Conservation (phyloP, 2,329 filamentous ascomycete species). For the Alternaria infectoria region DNA sequence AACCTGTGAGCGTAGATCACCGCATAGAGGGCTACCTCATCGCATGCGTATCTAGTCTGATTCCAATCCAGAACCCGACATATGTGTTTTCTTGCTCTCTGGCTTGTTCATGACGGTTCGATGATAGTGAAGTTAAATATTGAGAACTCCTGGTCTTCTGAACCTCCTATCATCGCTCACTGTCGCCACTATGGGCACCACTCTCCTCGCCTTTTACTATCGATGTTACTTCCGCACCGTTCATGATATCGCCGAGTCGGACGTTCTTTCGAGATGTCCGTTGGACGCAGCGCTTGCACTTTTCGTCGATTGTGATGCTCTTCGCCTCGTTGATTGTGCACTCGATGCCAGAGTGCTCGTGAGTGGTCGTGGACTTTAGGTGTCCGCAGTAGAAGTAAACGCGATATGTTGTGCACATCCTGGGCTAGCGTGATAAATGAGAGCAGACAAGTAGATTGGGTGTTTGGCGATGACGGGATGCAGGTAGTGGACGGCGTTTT, state of each 20-base stretch:
- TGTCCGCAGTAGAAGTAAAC: constrained; percentile 4
- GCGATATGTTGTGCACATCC: background rate
- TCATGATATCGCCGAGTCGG: background rate
- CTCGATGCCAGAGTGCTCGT: background rate
- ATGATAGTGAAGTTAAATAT: background rate
- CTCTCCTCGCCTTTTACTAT: background rate
- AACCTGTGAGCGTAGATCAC: background rate
- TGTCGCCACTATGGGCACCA: background rate
- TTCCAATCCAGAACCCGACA: background rate
- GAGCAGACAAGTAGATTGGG: background rate
- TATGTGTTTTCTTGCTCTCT: background rate
- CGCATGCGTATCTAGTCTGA: background rate
- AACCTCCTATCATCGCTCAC: background rate
- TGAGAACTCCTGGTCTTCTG: background rate
- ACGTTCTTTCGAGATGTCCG: background rate
- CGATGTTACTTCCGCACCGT: background rate
- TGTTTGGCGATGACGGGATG: background rate
- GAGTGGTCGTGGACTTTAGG: background rate
- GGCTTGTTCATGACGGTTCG: background rate
- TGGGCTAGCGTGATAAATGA: background rate
- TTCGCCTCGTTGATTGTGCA: background rate
- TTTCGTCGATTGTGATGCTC: background rate
- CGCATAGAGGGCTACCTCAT: background rate
- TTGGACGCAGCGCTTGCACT: background rate
- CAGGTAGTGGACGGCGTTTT: background rate